These are phyloP conservation scores for Nakaseomyces glabratus DNA, from an alignment of 1,139 yeast species.

Conservation along the genomic window DNA sequence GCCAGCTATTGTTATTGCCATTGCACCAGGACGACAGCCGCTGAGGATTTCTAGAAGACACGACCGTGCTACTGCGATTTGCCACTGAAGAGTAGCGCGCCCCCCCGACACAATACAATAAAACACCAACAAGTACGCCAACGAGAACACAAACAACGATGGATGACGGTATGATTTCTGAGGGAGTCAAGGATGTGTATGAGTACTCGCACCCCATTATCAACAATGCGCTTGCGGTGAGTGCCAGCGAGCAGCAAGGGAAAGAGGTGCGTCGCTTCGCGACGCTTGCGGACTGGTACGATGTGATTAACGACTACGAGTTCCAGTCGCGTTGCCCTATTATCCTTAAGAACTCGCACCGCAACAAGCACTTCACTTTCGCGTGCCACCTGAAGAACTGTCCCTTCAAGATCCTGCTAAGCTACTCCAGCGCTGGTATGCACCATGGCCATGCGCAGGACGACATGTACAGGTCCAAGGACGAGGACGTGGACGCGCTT, in stretches of 20 bases:
- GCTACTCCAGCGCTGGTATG: conserved; percentile 16
- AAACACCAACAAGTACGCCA: no score
- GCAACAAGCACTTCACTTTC: conserved; percentile 31
- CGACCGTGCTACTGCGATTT: no score
- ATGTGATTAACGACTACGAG: conserved; percentile 31
- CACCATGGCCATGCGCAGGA: conserved; percentile 4
- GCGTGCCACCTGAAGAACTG: conserved; percentile 31
- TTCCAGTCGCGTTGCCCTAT: conserved; percentile 31
- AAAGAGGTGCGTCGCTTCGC: conserved; percentile 18
- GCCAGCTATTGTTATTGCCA: no score
- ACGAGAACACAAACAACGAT: no score
- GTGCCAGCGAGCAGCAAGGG: conserved; percentile 16
- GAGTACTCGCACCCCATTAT: conserved; percentile 31
- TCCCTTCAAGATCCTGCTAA: conserved; percentile 28
- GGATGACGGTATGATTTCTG: no score
- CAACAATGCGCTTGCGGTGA: conserved; percentile 24
- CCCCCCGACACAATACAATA: no score
- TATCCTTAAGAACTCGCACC: conserved; percentile 30
- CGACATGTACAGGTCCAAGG: conserved; percentile 1
- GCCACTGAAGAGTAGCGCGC: no score
- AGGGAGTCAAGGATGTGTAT: conserved; percentile 12
- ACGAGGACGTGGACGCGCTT: conserved; percentile 4
- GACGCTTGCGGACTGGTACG: conserved; percentile 29
- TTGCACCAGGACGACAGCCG: no score
- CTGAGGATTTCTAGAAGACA: no score